These are phyloP conservation scores for Dissophora globulifera DNA, from an alignment of 192 early-diverging fungal genomes.

Conservation along the genomic window DNA sequence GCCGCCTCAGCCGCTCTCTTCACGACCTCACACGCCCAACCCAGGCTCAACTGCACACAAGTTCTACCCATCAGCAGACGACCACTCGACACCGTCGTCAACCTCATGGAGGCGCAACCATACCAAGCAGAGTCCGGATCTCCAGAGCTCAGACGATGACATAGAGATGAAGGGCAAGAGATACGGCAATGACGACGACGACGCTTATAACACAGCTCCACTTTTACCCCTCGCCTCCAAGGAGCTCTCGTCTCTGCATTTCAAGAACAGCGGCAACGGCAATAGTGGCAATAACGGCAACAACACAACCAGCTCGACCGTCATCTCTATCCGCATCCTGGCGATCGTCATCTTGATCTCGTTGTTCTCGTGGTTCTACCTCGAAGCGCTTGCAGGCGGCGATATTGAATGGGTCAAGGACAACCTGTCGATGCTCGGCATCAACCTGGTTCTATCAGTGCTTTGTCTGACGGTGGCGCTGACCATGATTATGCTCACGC, in stretches of 20 bases:
- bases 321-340: conserved; percentile 33
- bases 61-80: not conserved
- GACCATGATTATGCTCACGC: conserved; percentile 54
- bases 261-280: not conserved
- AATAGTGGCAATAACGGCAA: not conserved
- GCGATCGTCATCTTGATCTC: conserved; percentile 40
- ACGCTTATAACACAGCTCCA: not conserved
- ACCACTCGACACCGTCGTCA: not conserved
- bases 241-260: not conserved
- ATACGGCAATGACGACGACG: not conserved
- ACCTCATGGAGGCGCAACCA: conserved; percentile 11
- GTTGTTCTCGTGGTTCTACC: conserved; percentile 45
- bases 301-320: not conserved
- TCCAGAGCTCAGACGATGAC: too few relatives aligned
- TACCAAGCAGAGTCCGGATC: not conserved
- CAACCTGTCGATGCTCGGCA: conserved; percentile 57
- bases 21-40: not conserved
- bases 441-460: conserved; percentile 56
- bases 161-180: not conserved
- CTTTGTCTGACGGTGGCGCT: conserved; percentile 54
- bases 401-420: conserved; percentile 61
- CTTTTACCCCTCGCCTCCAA: conserved; percentile 2
- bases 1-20: not conserved
- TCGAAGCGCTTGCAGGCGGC: conserved; percentile 55
- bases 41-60: conserved; percentile 4